These are phyloP conservation scores for Kwoniella botswanensis DNA, from an alignment of 768 basidiomycete genomes.

Conservation along the genomic window DNA sequence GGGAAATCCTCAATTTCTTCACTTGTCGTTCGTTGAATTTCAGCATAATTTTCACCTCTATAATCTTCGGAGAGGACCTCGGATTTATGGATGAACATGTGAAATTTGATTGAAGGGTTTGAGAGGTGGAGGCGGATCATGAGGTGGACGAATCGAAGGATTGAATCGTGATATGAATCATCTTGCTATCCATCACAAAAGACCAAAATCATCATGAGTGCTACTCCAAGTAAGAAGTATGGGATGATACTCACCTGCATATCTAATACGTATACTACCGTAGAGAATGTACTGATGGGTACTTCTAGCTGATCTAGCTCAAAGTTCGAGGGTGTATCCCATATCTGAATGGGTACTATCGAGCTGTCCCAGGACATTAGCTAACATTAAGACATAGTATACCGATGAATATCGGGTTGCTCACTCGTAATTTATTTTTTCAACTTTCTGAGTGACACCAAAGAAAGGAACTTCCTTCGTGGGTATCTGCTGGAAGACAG, in stretches of 20 bases:
- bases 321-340: slow-evolving; percentile 90
- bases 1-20: slow-evolving; percentile 77
- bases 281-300: slow-evolving; percentile 77
- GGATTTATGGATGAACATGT: slow-evolving; percentile 94
- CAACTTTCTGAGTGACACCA: slow-evolving; percentile 79
- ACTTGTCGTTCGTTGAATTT: slow-evolving; percentile 82
- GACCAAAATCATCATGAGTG: neutral
- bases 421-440: slow-evolving; percentile 79
- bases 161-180: slow-evolving; percentile 78
- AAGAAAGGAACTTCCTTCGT: slow-evolving; percentile 88
- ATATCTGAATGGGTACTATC: slow-evolving; percentile 88
- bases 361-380: slow-evolving; percentile 64
- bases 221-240: slow-evolving; percentile 6
- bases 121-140: slow-evolving; percentile 75
- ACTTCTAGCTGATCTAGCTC: slow-evolving; percentile 73
- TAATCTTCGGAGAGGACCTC: slow-evolving; percentile 87
- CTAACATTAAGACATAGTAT: neutral
- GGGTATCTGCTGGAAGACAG: slow-evolving; percentile 82
- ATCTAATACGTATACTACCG: slow-evolving; percentile 91
- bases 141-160: slow-evolving; percentile 79
- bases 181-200: slow-evolving; percentile 40
- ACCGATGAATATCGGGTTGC: slow-evolving; percentile 46
- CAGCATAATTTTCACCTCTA: slow-evolving; percentile 86
- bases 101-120: slow-evolving; percentile 77
- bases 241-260: slow-evolving; percentile 70